Conservation (phyloP, 805 yeast genomes). For the Alloascoidea hylecoeti region DNA sequence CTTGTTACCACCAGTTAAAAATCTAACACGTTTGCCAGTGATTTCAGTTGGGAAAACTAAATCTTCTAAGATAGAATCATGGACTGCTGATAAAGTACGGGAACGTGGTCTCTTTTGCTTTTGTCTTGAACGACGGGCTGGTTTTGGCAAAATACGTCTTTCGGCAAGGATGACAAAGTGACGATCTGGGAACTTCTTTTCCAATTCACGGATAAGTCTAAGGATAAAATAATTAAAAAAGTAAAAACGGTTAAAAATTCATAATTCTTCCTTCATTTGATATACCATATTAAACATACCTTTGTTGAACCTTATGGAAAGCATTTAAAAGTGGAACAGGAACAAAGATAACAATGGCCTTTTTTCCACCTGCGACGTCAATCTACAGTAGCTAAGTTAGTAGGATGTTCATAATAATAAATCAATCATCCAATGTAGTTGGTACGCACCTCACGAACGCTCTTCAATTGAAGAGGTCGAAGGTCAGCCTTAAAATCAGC, state of each 20-base stretch:
- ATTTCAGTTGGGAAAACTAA: conserved; percentile 99
- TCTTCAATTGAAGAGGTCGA: conserved; percentile 97
- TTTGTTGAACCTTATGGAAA: conserved; percentile 90
- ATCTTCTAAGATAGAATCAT: conserved; percentile 97
- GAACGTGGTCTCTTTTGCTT: conserved; percentile 99
- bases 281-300: conserved; percentile 11
- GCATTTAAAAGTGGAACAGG: conserved; percentile 89
- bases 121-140: conserved; percentile 88
- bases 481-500: conserved; percentile 95
- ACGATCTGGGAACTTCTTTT: conserved; percentile 99
- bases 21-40: conserved; percentile 98
- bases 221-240: neutral
- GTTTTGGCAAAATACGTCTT: conserved; percentile 99
- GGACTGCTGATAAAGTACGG: conserved; percentile 97
- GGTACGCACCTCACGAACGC: conserved; percentile 71
- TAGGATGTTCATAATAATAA: too few relatives aligned
- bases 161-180: conserved; percentile 98
- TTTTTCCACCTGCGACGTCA: conserved; percentile 96
- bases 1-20: conserved; percentile 97
- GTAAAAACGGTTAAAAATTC: neutral
- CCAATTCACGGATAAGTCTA: conserved; percentile 97
- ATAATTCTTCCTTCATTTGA: neutral
- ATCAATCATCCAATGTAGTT: neutral
- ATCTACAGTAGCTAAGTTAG: too few relatives aligned
- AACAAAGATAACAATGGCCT: conserved; percentile 95